Percentiles rank a stretch among this genome's conserved stretches.
phyloP scores from a whole-genome alignment of 352 stramenopile species.

The Globisporangium middletonii region DNA sequence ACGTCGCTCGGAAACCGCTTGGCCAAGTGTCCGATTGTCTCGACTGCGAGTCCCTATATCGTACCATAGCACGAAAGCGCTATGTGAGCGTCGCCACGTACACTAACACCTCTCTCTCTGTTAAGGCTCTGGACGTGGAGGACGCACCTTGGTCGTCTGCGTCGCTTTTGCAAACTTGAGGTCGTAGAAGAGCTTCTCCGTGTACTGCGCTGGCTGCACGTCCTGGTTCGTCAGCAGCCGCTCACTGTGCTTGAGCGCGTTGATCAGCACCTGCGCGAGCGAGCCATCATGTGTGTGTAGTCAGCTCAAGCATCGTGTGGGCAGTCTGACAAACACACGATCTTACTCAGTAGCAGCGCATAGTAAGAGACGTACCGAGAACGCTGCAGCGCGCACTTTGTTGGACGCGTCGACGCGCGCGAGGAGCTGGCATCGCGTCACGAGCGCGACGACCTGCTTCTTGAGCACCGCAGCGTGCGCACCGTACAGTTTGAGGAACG shows the following conservation, averaged over 20 bases:
- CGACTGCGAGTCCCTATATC: constrained; percentile 44
- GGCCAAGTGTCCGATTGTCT: constrained; percentile 56
- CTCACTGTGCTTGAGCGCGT: constrained; percentile 39
- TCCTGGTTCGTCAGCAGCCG: constrained; percentile 32
- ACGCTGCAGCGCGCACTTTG: constrained; percentile 48
- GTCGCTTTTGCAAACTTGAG: constrained; percentile 69
- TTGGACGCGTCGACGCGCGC: constrained; percentile 56
- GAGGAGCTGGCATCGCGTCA: constrained; percentile 41
- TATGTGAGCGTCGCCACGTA: neutral
- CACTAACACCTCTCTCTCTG: too few relatives aligned
- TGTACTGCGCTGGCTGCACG: constrained; percentile 42
- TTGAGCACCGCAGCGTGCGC: constrained; percentile 38
- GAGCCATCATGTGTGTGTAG: neutral
- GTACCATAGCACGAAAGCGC: neutral
- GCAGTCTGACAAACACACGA: too few relatives aligned
- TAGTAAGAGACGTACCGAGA: constrained; percentile 21
- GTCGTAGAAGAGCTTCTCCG: constrained; percentile 70
- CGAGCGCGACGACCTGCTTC: constrained; percentile 36
- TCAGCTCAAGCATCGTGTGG: too few relatives aligned
- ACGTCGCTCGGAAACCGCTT: constrained; percentile 39
- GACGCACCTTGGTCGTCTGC: constrained; percentile 52
- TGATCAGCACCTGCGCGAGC: constrained; percentile 39
- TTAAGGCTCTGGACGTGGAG: too few relatives aligned
- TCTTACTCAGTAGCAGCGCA: too few relatives aligned
- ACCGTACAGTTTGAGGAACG: constrained; percentile 49